Evolutionary conservation across 2,329 filamentous ascomycete genomes (phyloP).

Genomic region (Trematosphaeria pertusa): DNA sequence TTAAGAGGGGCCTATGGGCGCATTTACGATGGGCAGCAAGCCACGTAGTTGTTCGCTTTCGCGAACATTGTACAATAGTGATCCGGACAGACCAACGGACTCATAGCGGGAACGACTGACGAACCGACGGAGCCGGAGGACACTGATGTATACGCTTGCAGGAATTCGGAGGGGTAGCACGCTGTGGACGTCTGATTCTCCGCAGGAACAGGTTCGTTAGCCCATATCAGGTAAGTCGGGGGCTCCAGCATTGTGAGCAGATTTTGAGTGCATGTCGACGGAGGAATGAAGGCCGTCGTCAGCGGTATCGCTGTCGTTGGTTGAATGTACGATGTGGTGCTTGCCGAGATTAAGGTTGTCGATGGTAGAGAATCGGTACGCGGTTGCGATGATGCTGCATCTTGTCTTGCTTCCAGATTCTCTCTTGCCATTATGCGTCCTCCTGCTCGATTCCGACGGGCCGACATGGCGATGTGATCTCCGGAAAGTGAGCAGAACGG

Average conservation of each 20-base stretch:
- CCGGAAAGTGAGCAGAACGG: background rate
- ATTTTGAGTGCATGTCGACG: conserved; percentile 31
- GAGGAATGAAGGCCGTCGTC: conserved; percentile 33
- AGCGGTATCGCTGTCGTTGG: conserved; percentile 23
- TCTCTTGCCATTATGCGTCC: conserved; percentile 1
- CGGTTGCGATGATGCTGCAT: background rate
- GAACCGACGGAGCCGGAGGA: conserved; percentile 13
- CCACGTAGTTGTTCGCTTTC: conserved; percentile 29
- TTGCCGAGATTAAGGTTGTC: conserved; percentile 1
- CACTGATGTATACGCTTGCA: conserved; percentile 27
- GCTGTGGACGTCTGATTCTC: conserved; percentile 22
- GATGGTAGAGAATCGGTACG: background rate
- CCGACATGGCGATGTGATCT: background rate
- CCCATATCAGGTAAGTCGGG: conserved; percentile 31
- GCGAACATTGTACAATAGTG: conserved; percentile 30
- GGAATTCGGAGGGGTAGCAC: conserved; percentile 34
- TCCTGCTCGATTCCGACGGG: background rate
- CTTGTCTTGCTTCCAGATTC: conserved; percentile 1
- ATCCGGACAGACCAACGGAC: conserved; percentile 31
- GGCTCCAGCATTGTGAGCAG: conserved; percentile 30
- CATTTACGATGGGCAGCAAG: conserved; percentile 36
- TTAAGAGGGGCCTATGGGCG: background rate
- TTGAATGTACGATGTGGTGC: conserved; percentile 10
- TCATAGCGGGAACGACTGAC: conserved; percentile 32
- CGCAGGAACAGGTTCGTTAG: conserved; percentile 34